These are phyloP conservation scores for Zygosaccharomyces kombuchaensis DNA, from an alignment of 805 yeast genomes.

Conservation along the genomic window DNA sequence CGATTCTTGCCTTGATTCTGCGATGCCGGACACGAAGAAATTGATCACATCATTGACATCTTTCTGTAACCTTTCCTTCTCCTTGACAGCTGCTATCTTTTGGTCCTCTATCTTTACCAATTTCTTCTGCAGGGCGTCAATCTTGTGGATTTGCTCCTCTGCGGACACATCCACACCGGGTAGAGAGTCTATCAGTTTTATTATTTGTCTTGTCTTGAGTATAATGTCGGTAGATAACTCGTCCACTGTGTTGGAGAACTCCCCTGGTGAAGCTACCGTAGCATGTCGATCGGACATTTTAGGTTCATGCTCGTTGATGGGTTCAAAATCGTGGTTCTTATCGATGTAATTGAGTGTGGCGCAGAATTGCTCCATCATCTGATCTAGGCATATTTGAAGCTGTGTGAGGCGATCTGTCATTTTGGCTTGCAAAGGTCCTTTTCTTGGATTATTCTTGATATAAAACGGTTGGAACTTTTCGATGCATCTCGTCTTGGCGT, in stretches of 20 bases:
- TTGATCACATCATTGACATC: conserved; percentile 65
- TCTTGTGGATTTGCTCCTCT: conserved; percentile 61
- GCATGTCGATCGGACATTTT: conserved; percentile 60
- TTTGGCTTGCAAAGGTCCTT: background rate
- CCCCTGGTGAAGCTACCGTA: conserved; percentile 48
- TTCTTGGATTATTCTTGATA: background rate
- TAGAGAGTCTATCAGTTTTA: conserved; percentile 76
- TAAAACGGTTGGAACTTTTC: conserved; percentile 1
- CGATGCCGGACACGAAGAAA: conserved; percentile 39
- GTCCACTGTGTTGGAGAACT: conserved; percentile 47
- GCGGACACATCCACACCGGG: conserved; percentile 92
- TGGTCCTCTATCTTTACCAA: conserved; percentile 55
- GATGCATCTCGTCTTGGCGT: background rate
- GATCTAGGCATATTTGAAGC: conserved; percentile 80
- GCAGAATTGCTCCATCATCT: conserved; percentile 71
- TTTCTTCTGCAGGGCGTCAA: conserved; percentile 58
- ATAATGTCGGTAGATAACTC: conserved; percentile 85
- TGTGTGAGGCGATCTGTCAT: conserved; percentile 91
- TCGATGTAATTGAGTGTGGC: conserved; percentile 78
- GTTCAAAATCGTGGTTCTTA: conserved; percentile 61
- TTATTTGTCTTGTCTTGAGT: conserved; percentile 78
- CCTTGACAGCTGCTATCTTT: conserved; percentile 51
- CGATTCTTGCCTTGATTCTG: conserved; percentile 30
- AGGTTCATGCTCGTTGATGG: conserved; percentile 44
- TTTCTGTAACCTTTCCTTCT: conserved; percentile 58